These are phyloP conservation scores for Pseudogymnoascus sp. DNA, from an alignment of 2,329 filamentous ascomycete genomes.

Conservation along the genomic window DNA sequence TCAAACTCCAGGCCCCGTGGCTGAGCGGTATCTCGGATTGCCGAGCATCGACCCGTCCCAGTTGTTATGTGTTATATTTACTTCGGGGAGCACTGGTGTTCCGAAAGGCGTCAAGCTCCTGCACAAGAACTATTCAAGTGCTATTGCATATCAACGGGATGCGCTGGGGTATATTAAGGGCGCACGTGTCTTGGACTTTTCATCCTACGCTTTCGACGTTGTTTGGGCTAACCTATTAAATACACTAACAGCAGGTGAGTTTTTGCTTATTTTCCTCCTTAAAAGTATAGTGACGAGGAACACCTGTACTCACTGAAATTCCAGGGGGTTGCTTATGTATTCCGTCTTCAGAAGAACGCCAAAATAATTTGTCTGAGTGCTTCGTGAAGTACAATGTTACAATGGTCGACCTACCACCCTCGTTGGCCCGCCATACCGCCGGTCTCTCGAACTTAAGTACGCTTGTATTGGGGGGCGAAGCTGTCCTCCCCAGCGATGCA, in stretches of 20 bases:
- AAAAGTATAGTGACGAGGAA: neutral
- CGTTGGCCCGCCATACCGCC: constrained; percentile 13
- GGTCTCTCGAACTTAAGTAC: constrained; percentile 13
- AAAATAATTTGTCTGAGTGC: constrained; percentile 14
- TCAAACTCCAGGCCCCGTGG: neutral
- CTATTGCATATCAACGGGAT: neutral
- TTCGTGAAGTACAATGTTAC: constrained; percentile 16
- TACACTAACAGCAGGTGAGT: constrained; percentile 11
- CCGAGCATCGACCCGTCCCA: neutral
- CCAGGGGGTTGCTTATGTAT: constrained; percentile 16
- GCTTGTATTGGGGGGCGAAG: constrained; percentile 17
- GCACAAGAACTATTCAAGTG: constrained; percentile 4
- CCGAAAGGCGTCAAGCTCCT: constrained; percentile 14
- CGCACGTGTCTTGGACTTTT: constrained; percentile 12
- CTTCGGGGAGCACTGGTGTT: constrained; percentile 16
- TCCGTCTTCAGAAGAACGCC: constrained; percentile 17
- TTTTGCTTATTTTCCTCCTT: neutral
- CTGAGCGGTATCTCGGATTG: neutral
- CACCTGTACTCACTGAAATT: neutral
- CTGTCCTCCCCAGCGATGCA: neutral
- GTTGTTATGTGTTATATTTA: constrained; percentile 11
- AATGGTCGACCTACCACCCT: constrained; percentile 16
- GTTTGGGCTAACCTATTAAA: constrained; percentile 15
- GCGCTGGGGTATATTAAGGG: neutral
- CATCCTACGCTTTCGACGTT: constrained; percentile 17